Evolutionary conservation across 2,329 filamentous ascomycete species (phyloP).

Genomic region (Pyricularia grisea): DNA sequence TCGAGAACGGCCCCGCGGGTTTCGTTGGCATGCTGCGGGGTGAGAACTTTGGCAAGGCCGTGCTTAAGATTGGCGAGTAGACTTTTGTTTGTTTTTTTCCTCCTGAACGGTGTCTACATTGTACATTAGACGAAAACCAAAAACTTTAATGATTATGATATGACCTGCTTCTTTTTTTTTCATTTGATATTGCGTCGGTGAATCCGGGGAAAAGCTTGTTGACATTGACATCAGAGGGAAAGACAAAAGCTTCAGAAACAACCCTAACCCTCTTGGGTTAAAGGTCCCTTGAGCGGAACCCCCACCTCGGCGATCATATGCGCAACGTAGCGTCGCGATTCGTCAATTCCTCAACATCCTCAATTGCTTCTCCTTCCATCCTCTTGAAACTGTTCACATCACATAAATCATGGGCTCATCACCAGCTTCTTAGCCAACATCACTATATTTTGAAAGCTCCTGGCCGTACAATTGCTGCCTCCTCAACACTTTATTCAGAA

Average conservation of each 20-base stretch:
- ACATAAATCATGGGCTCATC: neutral
- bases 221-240: neutral
- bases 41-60: constrained; percentile 79
- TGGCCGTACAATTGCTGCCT: neutral
- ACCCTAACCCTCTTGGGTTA: neutral
- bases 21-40: constrained; percentile 67
- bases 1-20: constrained; percentile 67
- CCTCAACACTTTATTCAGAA: neutral
- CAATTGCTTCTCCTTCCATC: neutral
- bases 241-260: neutral
- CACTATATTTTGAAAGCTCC: neutral
- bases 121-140: neutral
- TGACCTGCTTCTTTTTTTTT: neutral
- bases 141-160: neutral
- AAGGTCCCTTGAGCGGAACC: too few species aligned
- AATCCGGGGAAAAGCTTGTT: neutral
- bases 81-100: neutral
- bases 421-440: neutral
- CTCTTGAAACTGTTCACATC: neutral
- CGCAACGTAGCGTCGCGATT: too few species aligned
- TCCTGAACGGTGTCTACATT: neutral
- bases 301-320: too few species aligned
- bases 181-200: neutral
- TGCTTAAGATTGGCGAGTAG: constrained; percentile 48
- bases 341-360: neutral